Base-by-base conservation (phyloP, 2,329 filamentous ascomycete species). In the Trichoderma guizhouense region DNA sequence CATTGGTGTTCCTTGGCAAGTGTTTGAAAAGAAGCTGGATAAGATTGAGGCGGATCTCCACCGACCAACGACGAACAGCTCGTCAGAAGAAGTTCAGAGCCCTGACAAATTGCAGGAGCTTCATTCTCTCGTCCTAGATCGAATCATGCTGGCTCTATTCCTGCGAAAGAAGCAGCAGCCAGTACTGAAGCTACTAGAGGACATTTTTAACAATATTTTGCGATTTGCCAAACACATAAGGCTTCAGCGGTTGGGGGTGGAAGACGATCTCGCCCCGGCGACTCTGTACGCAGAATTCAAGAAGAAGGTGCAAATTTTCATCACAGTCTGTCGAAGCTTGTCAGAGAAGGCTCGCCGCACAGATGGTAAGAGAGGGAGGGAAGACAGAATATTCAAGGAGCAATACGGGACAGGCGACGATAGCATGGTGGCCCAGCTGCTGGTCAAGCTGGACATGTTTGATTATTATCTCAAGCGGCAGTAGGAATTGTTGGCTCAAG, bases 131-230 rank as follows among this genome's bases (percentile, higher is more conserved):
- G 88, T 91, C 8, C 85, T 97, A 2, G 92, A 97, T 78, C 86
- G 89, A 65, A 94, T 97, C 61, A 88, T 95, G 82, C 89, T 90
- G 73, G 89, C 89, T 0, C 83, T 96, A 0, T 86, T 97, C 15
- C 83, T 97, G 3, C 87, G 92, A 72, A 93, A 92, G 76, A 86
- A 92, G 43, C 94, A 97, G 79, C 86, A 89, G 72, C 91, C 93
- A 1, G 88, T 94, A 0, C 84, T 94, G 74, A 88, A 87, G 51
- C 82, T 97, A 0, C 82, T 97, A 0, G 92, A 97, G 73, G 91
- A 92, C 21, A 92, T 95, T 2, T 95, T 97, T 74, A 84, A 85
- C 1, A 81, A 89, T 0, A 87, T 97, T n/a, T 83, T 97, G 12
- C 83, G 86, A 14, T 96, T 96, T 77, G 89, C 91, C n/a, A 87